Percentiles rank a stretch among this genome's conserved stretches.
Conservation (phyloP, 257 asterid species). For the Fraxinus pennsylvanica region DNA sequence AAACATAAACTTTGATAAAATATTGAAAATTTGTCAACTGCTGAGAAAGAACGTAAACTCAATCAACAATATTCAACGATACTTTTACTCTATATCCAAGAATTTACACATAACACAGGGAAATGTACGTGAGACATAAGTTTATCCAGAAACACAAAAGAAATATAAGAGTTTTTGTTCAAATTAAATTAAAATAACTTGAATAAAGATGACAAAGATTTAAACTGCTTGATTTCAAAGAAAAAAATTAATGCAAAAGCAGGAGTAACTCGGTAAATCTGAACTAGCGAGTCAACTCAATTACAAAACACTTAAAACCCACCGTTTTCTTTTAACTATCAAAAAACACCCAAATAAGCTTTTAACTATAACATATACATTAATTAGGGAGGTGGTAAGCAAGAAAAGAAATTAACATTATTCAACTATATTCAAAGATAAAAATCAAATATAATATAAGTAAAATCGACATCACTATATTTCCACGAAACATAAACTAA, state of each 20-base stretch:
- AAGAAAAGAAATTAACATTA: neutral
- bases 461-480: too few species aligned
- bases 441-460: too few species aligned
- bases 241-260: slow-evolving; percentile 25
- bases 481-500: too few species aligned
- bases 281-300: slow-evolving; percentile 43
- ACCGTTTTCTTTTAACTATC: neutral
- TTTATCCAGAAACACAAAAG: neutral
- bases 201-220: neutral
- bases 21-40: neutral
- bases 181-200: slow-evolving; percentile 17
- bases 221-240: slow-evolving; percentile 4
- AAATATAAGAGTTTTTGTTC: neutral
- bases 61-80: neutral
- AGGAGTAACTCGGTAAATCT: slow-evolving; percentile 26
- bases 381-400: neutral
- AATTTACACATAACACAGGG: neutral
- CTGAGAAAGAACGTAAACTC: neutral
- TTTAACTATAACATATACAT: slow-evolving; percentile 4
- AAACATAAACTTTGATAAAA: neutral
- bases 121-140: neutral
- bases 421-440: neutral
- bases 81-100: too few species aligned
- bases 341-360: slow-evolving; percentile 9
- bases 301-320: neutral